A percentile compares a stretch with the other conserved stretches of the same genome.
phyloP scores from a whole-genome alignment of 148 eudicot species.

The Rhododendron ferrugineum region DNA sequence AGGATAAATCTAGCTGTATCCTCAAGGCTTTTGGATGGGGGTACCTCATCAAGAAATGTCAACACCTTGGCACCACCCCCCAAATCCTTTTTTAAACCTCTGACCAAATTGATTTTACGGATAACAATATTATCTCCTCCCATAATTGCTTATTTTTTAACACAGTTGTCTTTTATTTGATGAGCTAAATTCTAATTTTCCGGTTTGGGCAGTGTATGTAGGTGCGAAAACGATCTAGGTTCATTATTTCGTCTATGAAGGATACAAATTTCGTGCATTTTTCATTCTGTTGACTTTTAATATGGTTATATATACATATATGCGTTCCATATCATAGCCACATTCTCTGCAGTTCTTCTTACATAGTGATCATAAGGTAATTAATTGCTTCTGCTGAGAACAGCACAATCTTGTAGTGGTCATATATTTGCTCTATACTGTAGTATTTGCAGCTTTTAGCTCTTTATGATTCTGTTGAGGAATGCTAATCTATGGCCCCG shows the following conservation, averaged over 20 bases:
- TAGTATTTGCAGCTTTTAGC: neutral
- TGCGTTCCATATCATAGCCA: neutral
- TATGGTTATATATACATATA: neutral
- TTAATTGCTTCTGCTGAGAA: neutral
- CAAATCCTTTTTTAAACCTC: neutral
- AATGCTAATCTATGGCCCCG: neutral
- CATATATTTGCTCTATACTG: neutral
- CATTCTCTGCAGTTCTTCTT: neutral
- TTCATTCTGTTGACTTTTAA: neutral
- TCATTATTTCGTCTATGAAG: neutral
- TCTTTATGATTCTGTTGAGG: neutral
- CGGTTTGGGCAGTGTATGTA: neutral
- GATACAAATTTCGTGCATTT: neutral
- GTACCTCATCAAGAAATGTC: conserved; percentile 1
- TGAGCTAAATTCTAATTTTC: neutral
- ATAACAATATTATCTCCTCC: neutral
- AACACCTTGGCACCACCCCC: neutral
- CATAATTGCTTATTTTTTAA: neutral
- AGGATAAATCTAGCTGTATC: neutral
- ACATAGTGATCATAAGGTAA: neutral
- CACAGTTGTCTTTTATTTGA: neutral
- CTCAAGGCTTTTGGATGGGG: neutral
- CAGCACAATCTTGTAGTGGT: neutral
- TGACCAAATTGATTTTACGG: neutral
- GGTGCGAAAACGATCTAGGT: conserved; percentile 11